Conservation (phyloP, 208 protist species). For the Strigomonas culicis region DNA sequence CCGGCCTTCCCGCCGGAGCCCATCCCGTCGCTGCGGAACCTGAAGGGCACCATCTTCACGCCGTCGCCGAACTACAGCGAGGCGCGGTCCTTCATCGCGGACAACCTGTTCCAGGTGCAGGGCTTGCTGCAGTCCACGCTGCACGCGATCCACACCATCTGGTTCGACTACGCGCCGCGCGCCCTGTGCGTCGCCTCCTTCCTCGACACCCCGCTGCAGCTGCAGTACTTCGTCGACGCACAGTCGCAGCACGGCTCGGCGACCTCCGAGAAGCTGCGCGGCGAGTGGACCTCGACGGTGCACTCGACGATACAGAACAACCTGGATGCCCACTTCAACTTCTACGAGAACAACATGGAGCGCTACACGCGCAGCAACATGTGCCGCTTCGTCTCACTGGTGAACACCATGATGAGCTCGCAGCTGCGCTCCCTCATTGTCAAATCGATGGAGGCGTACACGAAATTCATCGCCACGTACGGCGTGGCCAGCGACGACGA, state of each 20-base stretch:
- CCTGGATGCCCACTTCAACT: constrained; percentile 91
- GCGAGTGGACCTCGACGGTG: constrained; percentile 91
- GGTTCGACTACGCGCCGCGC: constrained; percentile 54
- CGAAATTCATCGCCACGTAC: constrained; percentile 67
- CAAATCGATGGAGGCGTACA: constrained; percentile 73
- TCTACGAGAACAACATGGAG: constrained; percentile 91
- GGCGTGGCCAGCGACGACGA: constrained; percentile 23
- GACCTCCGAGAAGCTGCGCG: constrained; percentile 76
- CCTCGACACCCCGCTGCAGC: constrained; percentile 49
- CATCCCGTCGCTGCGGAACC: constrained; percentile 42
- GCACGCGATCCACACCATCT: constrained; percentile 72
- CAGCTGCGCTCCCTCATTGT: constrained; percentile 82
- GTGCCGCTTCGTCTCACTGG: constrained; percentile 86
- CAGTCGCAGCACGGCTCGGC: constrained; percentile 55
- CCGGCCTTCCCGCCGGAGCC: constrained; percentile 24
- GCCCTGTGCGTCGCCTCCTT: constrained; percentile 67
- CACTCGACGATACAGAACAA: constrained; percentile 93
- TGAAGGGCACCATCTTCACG: constrained; percentile 78
- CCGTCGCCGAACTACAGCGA: constrained; percentile 76
- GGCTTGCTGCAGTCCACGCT: constrained; percentile 79
- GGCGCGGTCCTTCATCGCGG: constrained; percentile 52
- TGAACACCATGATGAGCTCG: constrained; percentile 90
- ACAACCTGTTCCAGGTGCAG: constrained; percentile 91
- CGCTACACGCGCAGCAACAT: constrained; percentile 81
- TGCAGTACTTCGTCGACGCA: constrained; percentile 62